Evolutionary conservation across 2,329 filamentous ascomycete species (phyloP).

Genomic region (Bipolaris bicolor): DNA sequence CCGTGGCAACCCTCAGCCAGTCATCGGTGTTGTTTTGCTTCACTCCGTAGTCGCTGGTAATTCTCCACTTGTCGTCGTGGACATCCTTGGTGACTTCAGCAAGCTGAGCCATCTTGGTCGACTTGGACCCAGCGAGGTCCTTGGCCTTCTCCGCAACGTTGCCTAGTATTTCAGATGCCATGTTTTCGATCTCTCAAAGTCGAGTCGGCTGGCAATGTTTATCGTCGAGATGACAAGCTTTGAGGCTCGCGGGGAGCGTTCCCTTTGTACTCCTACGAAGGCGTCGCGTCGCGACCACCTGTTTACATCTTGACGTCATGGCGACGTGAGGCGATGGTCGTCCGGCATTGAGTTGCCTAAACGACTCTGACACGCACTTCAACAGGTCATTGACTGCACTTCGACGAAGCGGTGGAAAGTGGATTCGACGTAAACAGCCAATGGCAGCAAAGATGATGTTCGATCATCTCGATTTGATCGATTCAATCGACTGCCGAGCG

Average conservation of each 20-base stretch:
- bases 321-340: conserved; percentile 24
- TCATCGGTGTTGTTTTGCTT: conserved; percentile 76
- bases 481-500: conserved; percentile 25
- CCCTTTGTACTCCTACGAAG: conserved; percentile 11
- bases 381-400: conserved; percentile 17
- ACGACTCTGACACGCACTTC: conserved; percentile 17
- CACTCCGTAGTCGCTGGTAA: conserved; percentile 79
- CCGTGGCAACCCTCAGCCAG: conserved; percentile 71
- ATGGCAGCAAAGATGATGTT: conserved; percentile 20
- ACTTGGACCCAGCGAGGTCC: conserved; percentile 38
- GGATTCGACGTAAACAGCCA: conserved; percentile 16
- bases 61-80: conserved; percentile 59
- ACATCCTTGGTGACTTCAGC: conserved; percentile 64
- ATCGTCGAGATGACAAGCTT: conserved; percentile 1
- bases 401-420: conserved; percentile 14
- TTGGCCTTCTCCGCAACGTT: conserved; percentile 42
- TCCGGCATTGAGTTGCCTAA: conserved; percentile 16
- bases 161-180: conserved; percentile 43
- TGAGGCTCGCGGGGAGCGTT: not conserved
- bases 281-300: conserved; percentile 3
- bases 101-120: conserved; percentile 68
- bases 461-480: conserved; percentile 17
- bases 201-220: conserved; percentile 13
- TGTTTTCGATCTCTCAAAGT: conserved; percentile 14
- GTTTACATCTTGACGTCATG: conserved; percentile 29